Evolutionary conservation across 139 green algal species (phyloP).

Genomic region (Edaphochlamys debaryana): DNA sequence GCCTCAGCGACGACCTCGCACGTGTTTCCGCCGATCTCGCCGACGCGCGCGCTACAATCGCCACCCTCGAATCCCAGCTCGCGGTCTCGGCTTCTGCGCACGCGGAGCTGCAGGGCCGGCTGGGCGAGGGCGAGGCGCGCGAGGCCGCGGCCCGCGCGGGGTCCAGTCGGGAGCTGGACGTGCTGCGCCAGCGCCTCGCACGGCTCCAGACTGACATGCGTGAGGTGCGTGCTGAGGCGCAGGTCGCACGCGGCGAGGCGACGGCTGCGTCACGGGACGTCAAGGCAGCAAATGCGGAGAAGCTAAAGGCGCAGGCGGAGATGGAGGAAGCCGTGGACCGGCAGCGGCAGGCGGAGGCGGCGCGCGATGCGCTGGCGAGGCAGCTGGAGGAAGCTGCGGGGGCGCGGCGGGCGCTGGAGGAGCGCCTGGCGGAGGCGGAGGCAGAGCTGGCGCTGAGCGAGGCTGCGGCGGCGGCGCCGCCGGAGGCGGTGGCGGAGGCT

Average conservation of each 20-base stretch:
- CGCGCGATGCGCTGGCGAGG: background rate
- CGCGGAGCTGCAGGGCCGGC: slow-evolving; percentile 19
- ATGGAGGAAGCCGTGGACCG: slow-evolving; percentile 25
- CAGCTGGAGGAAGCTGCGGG: background rate
- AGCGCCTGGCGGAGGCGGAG: background rate
- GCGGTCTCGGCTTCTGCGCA: background rate
- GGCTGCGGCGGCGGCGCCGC: background rate
- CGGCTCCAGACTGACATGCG: slow-evolving; percentile 18
- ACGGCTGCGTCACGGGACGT: slow-evolving; percentile 21
- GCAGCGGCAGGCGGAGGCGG: background rate
- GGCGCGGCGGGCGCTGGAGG: background rate
- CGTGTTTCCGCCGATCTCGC: background rate
- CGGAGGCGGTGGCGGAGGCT: background rate
- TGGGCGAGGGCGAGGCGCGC: background rate
- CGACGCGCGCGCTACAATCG: background rate
- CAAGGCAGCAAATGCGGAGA: slow-evolving; percentile 28
- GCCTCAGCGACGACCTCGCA: background rate
- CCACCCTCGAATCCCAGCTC: slow-evolving; percentile 14
- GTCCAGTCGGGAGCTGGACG: slow-evolving; percentile 11
- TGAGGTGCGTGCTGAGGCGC: slow-evolving; percentile 3
- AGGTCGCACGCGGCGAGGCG: slow-evolving; percentile 8
- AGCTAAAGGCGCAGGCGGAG: slow-evolving; percentile 24
- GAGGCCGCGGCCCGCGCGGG: background rate
- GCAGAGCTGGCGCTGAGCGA: background rate
- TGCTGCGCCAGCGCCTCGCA: background rate